These are phyloP conservation scores for Colletotrichum australisinense DNA, from an alignment of 2,329 filamentous ascomycete species.

Conservation along the genomic window DNA sequence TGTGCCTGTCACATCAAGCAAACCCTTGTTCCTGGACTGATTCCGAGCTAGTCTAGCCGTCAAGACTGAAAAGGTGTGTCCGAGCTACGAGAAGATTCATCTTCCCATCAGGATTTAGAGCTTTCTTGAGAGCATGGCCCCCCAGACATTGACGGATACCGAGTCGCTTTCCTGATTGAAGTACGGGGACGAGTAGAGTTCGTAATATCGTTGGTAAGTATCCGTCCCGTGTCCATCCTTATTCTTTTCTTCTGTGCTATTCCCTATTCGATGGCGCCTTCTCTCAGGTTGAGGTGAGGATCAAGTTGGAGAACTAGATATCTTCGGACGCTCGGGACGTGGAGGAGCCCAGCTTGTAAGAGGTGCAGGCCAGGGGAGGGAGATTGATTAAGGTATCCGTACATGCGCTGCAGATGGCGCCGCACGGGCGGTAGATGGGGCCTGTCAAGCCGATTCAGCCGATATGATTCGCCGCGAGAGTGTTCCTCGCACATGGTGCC, in stretches of 20 bases:
- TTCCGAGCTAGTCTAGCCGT: neutral
- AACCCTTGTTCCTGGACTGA: slow-evolving; percentile 13
- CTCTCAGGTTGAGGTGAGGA: neutral
- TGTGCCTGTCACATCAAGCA: slow-evolving; percentile 20
- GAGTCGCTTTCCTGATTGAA: neutral
- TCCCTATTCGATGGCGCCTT: neutral
- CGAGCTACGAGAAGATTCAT: slow-evolving; percentile 17
- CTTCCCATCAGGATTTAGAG: neutral
- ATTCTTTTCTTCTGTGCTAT: neutral
- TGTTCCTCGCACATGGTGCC: slow-evolving; percentile 4
- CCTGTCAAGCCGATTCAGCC: slow-evolving; percentile 19
- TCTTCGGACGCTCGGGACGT: slow-evolving; percentile 1
- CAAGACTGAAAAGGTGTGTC: neutral
- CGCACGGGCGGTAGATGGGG: slow-evolving; percentile 25
- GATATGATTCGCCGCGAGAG: slow-evolving; percentile 10
- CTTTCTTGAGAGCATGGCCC: neutral
- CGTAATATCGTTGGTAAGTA: neutral
- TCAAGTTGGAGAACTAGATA: neutral
- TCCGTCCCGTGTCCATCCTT: neutral
- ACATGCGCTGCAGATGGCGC: slow-evolving; percentile 8
- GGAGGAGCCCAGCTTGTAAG: neutral
- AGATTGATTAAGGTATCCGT: slow-evolving; percentile 10
- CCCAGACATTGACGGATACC: neutral
- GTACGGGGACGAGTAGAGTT: neutral
- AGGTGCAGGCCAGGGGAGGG: neutral